Evolutionary conservation across 164 flowering plant species (phyloP), one percentile per base, ranked within the genome.

Genomic region (Stephania japonica): DNA sequence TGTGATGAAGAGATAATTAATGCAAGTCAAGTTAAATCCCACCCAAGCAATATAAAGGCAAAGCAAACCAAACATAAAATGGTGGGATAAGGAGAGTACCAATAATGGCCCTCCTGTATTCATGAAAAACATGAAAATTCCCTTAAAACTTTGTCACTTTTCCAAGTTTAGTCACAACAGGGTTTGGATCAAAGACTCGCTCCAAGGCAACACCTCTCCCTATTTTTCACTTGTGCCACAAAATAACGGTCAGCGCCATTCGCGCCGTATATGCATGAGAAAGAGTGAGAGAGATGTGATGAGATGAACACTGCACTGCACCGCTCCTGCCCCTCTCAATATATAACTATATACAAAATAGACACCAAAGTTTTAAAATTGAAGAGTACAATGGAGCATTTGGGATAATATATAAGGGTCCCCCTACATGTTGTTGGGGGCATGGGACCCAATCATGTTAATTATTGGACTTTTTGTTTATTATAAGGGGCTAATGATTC

Each of bases 391-490:
- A 56, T 32, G 7, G 62, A 5, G 21, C 62, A 56, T 56, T 56
- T 56, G 53, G 53, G 53, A 47, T 47, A 47, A 56, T 16, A 56
- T 16, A 56, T 56, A 56, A 32, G 5, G 62, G 62, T 56, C 62
- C 62, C 62, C 62, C 62, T 56, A 56, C 62, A 56, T 56, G 62
- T 56, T 56, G 62, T 56, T 56, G 62, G 21, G 62, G 14, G n/a
- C 4, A 56, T 56, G 62, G 62, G 62, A 56, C 62, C 21, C 62
- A 56, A 56, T 56, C 19, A 56, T 56, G 62, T 16, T 56, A 56
- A 16, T 56, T 32, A 56, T 16, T 56, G 21, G 21, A 56, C 21
- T 56, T 56, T 2, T 56, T 16, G 6, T 56, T 56, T 56, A 56
- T 16, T n/a, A 56, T 56, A 16, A 6, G 62, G 19, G n/a, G 62